These are phyloP conservation scores for Andrographis paniculata DNA, from an alignment of 305 asterid species.

Conservation along the genomic window DNA sequence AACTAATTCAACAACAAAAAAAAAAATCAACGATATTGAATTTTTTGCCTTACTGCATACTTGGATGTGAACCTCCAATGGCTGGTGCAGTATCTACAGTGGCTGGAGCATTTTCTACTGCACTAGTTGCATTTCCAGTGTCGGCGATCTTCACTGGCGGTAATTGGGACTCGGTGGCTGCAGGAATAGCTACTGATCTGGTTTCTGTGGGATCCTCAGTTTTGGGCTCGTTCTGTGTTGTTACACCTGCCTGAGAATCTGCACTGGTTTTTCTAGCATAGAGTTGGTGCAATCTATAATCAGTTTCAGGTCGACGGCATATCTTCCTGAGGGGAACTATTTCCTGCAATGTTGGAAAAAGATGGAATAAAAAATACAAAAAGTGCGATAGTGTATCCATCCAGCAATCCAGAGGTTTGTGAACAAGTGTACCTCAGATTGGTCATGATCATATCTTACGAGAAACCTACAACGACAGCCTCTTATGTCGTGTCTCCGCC, in stretches of 20 bases:
- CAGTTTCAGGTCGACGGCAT: conserved; percentile 93
- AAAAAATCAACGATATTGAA: too few relatives aligned
- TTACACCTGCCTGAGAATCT: conserved; percentile 33
- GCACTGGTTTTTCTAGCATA: conserved; percentile 32
- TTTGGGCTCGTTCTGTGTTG: conserved; percentile 31
- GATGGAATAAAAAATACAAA: too few relatives aligned
- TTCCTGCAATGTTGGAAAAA: too few relatives aligned
- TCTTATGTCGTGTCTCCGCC: conserved; percentile 88
- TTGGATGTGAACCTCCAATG: neutral
- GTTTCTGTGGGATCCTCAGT: conserved; percentile 20
- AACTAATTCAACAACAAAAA: too few relatives aligned
- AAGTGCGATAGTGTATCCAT: neutral
- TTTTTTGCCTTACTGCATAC: too few relatives aligned
- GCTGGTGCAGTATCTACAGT: neutral
- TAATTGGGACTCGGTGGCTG: conserved; percentile 15
- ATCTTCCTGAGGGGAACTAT: conserved; percentile 84
- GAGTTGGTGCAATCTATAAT: conserved; percentile 79
- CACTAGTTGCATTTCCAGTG: neutral
- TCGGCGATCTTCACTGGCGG: too few relatives aligned
- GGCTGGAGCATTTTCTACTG: neutral
- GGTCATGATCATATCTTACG: conserved; percentile 92
- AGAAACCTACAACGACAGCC: conserved; percentile 97
- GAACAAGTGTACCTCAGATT: conserved; percentile 53
- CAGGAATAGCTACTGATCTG: conserved; percentile 8
- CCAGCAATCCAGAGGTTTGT: too few relatives aligned